phyloP scores from a whole-genome alignment of 805 yeast genomes.

The Myxozyma neglecta region DNA sequence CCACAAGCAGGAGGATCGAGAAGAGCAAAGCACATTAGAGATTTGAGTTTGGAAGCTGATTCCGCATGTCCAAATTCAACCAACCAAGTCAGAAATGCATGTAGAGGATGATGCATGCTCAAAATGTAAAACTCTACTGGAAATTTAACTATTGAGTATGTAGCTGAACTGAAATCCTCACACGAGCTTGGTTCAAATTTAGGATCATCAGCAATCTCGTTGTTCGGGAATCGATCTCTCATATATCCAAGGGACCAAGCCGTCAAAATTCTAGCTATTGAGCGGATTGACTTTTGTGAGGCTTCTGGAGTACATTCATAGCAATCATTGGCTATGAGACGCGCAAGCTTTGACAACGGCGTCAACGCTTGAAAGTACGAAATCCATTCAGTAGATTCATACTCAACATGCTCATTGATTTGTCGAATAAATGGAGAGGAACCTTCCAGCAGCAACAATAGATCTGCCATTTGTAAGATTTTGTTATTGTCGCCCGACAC shows the following conservation, averaged over 20 bases:
- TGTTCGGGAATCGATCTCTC: slow-evolving; percentile 26
- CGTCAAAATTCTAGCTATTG: slow-evolving; percentile 33
- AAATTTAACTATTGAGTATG: slow-evolving; percentile 41
- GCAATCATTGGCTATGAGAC: slow-evolving; percentile 41
- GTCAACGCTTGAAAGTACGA: slow-evolving; percentile 68
- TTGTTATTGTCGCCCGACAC: slow-evolving; percentile 50
- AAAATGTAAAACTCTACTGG: slow-evolving; percentile 52
- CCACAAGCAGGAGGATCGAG: slow-evolving; percentile 24
- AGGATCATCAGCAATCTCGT: slow-evolving; percentile 32
- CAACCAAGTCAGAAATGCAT: slow-evolving; percentile 69
- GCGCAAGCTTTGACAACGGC: slow-evolving; percentile 56
- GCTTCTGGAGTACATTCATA: slow-evolving; percentile 27
- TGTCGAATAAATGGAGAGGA: slow-evolving; percentile 74
- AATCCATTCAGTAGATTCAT: slow-evolving; percentile 81
- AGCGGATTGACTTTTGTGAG: slow-evolving; percentile 29
- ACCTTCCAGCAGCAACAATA: slow-evolving; percentile 72
- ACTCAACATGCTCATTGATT: slow-evolving; percentile 79
- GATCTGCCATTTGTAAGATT: slow-evolving; percentile 61
- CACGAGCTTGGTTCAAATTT: slow-evolving; percentile 33
- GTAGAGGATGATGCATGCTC: slow-evolving; percentile 79
- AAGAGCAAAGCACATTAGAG: slow-evolving; percentile 17
- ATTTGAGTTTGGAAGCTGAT: slow-evolving; percentile 16
- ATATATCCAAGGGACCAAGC: slow-evolving; percentile 37
- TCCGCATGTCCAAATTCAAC: slow-evolving; percentile 51
- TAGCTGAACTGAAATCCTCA: slow-evolving; percentile 34